A percentile compares a stretch with the other conserved stretches of the same genome.
These are phyloP conservation scores for Vigna radiata DNA, from an alignment of 306 rosid species.

Conservation along the genomic window DNA sequence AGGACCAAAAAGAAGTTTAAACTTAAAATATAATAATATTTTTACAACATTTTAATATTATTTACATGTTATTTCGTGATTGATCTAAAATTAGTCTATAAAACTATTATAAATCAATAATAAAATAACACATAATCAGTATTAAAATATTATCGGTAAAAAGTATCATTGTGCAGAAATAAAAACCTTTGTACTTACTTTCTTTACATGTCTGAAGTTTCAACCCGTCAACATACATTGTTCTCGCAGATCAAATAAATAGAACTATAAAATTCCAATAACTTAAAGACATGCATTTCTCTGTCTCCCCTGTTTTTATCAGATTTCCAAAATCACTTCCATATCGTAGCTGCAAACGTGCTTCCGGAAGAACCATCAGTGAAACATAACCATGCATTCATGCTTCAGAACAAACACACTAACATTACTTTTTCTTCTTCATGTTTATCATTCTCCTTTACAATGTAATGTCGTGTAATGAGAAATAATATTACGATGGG, in stretches of 20 bases:
- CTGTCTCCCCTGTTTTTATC: background rate
- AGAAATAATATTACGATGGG: background rate
- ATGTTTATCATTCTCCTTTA: background rate
- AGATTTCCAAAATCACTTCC: background rate
- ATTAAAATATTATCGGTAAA: too few species aligned
- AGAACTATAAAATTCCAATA: background rate
- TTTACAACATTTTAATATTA: too few species aligned
- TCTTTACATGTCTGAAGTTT: background rate
- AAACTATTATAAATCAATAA: too few species aligned
- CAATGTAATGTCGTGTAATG: background rate
- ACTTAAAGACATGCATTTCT: background rate
- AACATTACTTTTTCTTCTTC: background rate
- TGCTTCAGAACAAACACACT: background rate
- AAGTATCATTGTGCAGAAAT: too few species aligned
- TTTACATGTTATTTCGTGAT: too few species aligned
- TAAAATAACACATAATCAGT: too few species aligned
- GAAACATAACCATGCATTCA: background rate
- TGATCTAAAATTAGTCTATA: too few species aligned
- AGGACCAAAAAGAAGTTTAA: too few species aligned
- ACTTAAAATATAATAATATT: too few species aligned
- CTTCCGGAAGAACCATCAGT: background rate
- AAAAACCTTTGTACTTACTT: background rate
- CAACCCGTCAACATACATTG: constrained; percentile 11
- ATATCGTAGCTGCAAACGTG: background rate
- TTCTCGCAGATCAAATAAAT: background rate